Conservation (phyloP, 164 flowering plant species). For the Platanus orientalis region DNA sequence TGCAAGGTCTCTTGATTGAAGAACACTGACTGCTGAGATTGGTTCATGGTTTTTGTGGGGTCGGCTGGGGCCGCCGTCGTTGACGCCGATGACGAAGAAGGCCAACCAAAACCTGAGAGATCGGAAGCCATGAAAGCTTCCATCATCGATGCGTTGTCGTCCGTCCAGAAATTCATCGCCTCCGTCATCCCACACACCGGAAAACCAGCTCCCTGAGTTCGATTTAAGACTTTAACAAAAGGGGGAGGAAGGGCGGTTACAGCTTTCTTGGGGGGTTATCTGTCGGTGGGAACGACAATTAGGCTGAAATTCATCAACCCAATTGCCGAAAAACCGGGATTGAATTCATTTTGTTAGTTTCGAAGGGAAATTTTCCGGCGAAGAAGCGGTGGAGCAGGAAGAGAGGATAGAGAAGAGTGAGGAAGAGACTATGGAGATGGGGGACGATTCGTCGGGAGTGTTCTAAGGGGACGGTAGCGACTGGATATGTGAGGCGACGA, state of each 20-base stretch:
- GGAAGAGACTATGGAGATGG: slow-evolving; percentile 9
- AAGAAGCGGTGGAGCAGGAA: neutral
- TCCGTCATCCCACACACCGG: slow-evolving; percentile 29
- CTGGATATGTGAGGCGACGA: slow-evolving; percentile 11
- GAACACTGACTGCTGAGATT: slow-evolving; percentile 9
- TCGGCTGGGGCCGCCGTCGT: slow-evolving; percentile 9
- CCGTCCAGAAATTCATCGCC: slow-evolving; percentile 69
- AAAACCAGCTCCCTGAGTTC: neutral
- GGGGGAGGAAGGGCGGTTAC: too few relatives aligned
- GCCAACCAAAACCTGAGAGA: slow-evolving; percentile 42
- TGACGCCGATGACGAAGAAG: slow-evolving; percentile 34
- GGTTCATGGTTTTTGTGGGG: neutral
- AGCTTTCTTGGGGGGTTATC: too few relatives aligned
- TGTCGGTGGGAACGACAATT: too few relatives aligned
- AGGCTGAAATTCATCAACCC: too few relatives aligned
- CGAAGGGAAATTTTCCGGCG: too few relatives aligned
- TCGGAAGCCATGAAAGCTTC: slow-evolving; percentile 77
- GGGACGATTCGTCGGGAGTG: neutral
- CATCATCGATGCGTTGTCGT: slow-evolving; percentile 72
- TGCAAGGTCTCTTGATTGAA: slow-evolving; percentile 75
- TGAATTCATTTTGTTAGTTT: too few relatives aligned
- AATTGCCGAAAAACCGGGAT: too few relatives aligned
- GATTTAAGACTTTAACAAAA: too few relatives aligned
- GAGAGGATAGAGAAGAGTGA: neutral
- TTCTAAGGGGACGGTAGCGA: neutral